phyloP scores from a whole-genome alignment of 345 rosid genomes.

The Laguncularia racemosa region DNA sequence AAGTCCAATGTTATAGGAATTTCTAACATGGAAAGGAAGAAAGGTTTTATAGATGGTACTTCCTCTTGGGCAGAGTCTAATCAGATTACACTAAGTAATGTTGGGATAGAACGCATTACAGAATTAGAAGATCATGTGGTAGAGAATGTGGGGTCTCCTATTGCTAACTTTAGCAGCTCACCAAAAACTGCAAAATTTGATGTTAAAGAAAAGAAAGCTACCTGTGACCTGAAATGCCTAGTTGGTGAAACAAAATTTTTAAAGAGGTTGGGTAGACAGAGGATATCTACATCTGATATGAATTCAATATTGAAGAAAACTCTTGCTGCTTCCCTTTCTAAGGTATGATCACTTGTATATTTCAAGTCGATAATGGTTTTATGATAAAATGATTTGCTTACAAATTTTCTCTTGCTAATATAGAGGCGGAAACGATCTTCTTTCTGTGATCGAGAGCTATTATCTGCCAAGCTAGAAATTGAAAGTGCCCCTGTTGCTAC shows the following conservation, averaged over 20 bases:
- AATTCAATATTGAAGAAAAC: constrained; percentile 35
- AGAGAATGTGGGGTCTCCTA: too few species aligned
- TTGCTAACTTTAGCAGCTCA: constrained; percentile 1
- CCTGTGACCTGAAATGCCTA: neutral
- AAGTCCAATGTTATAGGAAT: constrained; percentile 1
- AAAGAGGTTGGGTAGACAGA: constrained; percentile 22
- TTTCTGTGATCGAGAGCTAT: constrained; percentile 49
- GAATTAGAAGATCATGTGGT: neutral
- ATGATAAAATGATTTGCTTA: constrained; percentile 7
- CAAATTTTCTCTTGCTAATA: constrained; percentile 12
- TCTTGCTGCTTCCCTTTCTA: constrained; percentile 30
- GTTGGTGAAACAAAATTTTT: constrained; percentile 1
- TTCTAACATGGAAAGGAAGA: neutral
- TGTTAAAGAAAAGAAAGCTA: neutral
- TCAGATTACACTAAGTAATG: neutral
- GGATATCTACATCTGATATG: constrained; percentile 53
- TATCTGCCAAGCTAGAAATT: constrained; percentile 46
- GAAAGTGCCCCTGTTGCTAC: constrained; percentile 39
- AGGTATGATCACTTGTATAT: constrained; percentile 32
- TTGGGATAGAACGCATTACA: neutral
- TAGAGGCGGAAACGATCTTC: constrained; percentile 55
- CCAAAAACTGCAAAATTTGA: neutral
- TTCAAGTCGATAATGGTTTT: constrained; percentile 5
- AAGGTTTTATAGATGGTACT: neutral
- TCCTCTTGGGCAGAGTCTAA: constrained; percentile 1